Evolutionary conservation across 2,329 filamentous ascomycete genomes (phyloP).

Genomic region (Fusarium xylarioides): DNA sequence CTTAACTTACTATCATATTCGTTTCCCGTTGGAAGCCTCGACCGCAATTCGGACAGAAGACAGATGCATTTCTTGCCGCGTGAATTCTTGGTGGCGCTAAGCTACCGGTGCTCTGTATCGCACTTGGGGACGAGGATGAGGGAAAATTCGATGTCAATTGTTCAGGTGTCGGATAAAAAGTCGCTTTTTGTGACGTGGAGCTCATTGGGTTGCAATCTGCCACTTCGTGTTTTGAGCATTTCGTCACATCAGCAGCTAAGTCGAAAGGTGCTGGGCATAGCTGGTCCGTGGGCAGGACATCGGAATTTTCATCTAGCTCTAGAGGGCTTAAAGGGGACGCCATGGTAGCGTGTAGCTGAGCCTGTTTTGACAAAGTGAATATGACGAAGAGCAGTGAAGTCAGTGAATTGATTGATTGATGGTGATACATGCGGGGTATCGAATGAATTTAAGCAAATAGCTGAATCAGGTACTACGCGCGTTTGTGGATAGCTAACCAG

Average conservation of each 20-base stretch:
- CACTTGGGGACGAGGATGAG: background rate
- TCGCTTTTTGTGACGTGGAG: background rate
- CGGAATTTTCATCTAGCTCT: fast-evolving
- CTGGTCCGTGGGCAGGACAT: background rate
- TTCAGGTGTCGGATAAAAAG: too few species aligned
- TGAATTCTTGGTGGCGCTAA: too few species aligned
- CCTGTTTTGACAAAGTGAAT: background rate
- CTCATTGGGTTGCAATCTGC: background rate
- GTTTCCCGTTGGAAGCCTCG: fast-evolving
- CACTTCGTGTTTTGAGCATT: background rate
- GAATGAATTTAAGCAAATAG: background rate
- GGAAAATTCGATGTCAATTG: too few species aligned
- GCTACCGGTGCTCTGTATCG: background rate
- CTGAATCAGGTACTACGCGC: background rate
- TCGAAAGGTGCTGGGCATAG: background rate
- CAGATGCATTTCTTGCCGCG: too few species aligned
- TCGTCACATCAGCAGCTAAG: background rate
- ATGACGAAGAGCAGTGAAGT: background rate
- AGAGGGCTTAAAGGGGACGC: fast-evolving
- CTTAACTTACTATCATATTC: background rate
- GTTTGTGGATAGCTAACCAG: background rate
- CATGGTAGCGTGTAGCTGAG: background rate
- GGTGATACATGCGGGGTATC: background rate
- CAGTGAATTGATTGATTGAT: background rate
- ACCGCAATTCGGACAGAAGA: background rate